phyloP scores from a whole-genome alignment of 257 asterid genomes.

The Solanum habrochaites region DNA sequence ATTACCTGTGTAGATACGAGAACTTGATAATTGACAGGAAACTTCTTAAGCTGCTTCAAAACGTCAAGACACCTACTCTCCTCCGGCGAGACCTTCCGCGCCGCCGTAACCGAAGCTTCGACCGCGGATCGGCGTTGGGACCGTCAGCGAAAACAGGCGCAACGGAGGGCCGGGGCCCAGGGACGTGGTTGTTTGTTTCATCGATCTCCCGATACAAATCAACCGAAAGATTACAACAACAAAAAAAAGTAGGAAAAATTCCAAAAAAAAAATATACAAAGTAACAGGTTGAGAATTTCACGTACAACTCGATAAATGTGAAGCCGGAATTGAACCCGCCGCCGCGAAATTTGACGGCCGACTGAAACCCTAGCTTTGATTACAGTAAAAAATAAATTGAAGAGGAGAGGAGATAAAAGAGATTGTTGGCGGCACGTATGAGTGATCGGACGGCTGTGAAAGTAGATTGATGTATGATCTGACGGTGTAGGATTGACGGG shows the following conservation, averaged over 20 bases:
- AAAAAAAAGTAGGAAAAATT: neutral
- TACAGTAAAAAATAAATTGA: too few relatives aligned
- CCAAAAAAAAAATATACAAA: neutral
- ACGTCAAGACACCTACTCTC: constrained; percentile 58
- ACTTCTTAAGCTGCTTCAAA: constrained; percentile 50
- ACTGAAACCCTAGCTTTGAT: neutral
- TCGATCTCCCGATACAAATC: neutral
- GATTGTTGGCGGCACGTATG: neutral
- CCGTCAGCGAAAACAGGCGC: too few relatives aligned
- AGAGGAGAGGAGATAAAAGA: neutral
- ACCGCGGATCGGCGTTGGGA: constrained; percentile 85
- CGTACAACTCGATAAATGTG: neutral
- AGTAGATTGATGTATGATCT: neutral
- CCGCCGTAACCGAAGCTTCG: constrained; percentile 15
- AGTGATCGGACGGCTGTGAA: neutral
- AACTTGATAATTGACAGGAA: constrained; percentile 79
- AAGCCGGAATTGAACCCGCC: neutral
- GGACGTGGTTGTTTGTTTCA: too few relatives aligned
- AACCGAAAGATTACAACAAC: neutral
- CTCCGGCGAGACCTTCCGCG: constrained; percentile 18
- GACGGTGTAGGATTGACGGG: neutral
- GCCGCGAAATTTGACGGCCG: neutral
- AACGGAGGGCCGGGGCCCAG: too few relatives aligned
- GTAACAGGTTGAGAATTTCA: neutral
- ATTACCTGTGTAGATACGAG: constrained; percentile 83